Percentiles rank a stretch among this genome's conserved stretches.
Conservation (phyloP, 2,329 filamentous ascomycete genomes). For the Fusarium oxysporum region DNA sequence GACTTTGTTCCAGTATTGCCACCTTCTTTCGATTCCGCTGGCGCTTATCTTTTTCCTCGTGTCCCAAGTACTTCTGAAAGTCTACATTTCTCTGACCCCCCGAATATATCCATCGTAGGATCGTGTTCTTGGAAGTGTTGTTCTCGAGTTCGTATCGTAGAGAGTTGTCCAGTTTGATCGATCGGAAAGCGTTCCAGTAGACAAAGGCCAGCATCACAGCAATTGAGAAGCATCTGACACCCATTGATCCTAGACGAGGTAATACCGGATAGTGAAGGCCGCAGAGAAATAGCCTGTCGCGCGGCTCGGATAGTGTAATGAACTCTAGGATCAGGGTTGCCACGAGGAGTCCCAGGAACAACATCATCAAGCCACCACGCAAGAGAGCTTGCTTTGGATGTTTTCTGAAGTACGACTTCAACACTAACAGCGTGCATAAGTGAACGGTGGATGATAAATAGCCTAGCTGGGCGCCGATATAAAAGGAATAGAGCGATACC, state of each 20-base stretch:
- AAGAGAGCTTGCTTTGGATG: conserved; percentile 16
- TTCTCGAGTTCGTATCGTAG: not conserved
- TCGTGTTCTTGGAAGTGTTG: not conserved
- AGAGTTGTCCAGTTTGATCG: conserved; percentile 8
- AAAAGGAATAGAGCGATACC: conserved; percentile 17
- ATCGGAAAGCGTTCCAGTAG: conserved; percentile 26
- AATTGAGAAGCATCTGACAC: conserved; percentile 6
- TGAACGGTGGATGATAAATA: conserved; percentile 18
- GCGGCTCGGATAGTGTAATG: conserved; percentile 10
- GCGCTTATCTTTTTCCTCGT: not conserved
- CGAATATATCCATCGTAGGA: conserved; percentile 3
- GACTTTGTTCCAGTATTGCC: not conserved
- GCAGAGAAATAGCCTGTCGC: conserved; percentile 15
- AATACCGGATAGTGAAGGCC: conserved; percentile 1
- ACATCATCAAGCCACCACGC: conserved; percentile 13
- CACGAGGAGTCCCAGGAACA: conserved; percentile 20
- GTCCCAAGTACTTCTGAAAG: not conserved
- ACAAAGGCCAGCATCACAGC: conserved; percentile 7
- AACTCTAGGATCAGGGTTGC: conserved; percentile 8
- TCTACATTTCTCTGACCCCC: not conserved
- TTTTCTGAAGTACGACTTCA: conserved; percentile 27
- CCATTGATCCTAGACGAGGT: not conserved
- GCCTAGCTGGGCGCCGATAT: conserved; percentile 2
- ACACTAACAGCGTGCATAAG: conserved; percentile 13
- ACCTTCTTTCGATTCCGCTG: not conserved